Percentiles rank a stretch among this genome's conserved stretches.
phyloP scores from a whole-genome alignment of 2,329 filamentous ascomycete genomes.

The Trematosphaeria pertusa region DNA sequence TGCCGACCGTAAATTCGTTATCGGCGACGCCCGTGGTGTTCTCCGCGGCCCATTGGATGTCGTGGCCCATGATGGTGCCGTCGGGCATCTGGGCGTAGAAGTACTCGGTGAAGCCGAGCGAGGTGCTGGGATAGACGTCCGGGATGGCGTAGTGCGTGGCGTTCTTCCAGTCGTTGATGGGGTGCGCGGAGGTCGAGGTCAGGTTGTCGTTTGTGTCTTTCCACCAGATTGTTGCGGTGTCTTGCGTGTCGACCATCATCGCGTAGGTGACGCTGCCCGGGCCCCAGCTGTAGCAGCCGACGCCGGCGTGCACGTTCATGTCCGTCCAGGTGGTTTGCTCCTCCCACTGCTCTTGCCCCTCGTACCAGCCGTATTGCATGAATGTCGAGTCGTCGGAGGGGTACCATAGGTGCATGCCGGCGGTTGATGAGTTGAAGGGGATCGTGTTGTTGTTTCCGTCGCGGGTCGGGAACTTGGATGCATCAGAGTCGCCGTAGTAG shows the following conservation, averaged over 20 bases:
- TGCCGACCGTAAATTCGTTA: constrained; percentile 43
- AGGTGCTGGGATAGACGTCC: constrained; percentile 48
- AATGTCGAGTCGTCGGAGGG: constrained; percentile 48
- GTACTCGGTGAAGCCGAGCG: constrained; percentile 52
- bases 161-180: constrained; percentile 50
- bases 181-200: constrained; percentile 38
- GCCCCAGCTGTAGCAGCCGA: constrained; percentile 54
- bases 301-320: constrained; percentile 53
- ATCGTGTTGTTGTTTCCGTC: constrained; percentile 34
- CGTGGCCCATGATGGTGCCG: constrained; percentile 48
- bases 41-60: constrained; percentile 48
- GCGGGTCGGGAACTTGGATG: constrained; percentile 45
- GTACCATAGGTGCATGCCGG: constrained; percentile 56
- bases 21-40: constrained; percentile 41
- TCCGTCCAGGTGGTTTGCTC: constrained; percentile 46
- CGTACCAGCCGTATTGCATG: constrained; percentile 51
- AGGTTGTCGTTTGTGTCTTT: constrained; percentile 50
- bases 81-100: constrained; percentile 51
- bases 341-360: constrained; percentile 47
- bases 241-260: constrained; percentile 51
- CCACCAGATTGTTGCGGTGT: constrained; percentile 53
- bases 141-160: constrained; percentile 36
- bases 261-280: constrained; percentile 49
- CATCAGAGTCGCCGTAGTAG: constrained; percentile 50
- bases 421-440: constrained; percentile 34